Base-by-base conservation (phyloP, 129 eudicot genomes). In the Sambucus nigra region DNA sequence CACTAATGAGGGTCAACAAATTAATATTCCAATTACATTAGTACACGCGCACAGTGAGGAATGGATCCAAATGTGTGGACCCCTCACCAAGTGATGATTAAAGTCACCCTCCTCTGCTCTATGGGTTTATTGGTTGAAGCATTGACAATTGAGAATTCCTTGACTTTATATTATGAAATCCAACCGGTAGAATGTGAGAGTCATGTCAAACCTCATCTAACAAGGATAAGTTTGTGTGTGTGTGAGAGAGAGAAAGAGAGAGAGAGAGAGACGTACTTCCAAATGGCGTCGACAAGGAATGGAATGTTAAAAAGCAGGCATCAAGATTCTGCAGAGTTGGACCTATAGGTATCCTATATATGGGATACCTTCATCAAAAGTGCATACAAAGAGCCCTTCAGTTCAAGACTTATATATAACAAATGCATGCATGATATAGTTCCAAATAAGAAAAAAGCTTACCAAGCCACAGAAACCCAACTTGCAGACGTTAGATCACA, bases 401-500 rank as follows among this genome's bases (percentile, higher is more conserved):
- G 21, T 27, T 60, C 25, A 41, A 10, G 41, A 12, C 6, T 16
- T 53, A 13, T n/a, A 18, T 47, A 12, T 27, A 26, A 59, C 47
- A 51, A 15, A 45, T 7, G 48, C 46, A 59, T 17, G 29, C 51
- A 15, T 6, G 18, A 28, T 23, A 25, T 5, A 11, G 1, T 29
- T 27, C 1, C 8, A 16, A 9, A 47, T 2, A 9, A 13, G 5
- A 57, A 25, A 44, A 46, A 25, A 19, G 49, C 84, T 60, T 78
- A 88, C 95, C 99, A 91, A 53, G 99, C 95, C 57, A 91, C 74
- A 25, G 99, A 91, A 67, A 91, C 57, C 99, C 99, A 91, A 58
- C 99, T 91, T 49, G 94, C 71, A 47, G 73, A 70, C 42, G 91
- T 74, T 53, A 86, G 68, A 67, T 91, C 99, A 69, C 95, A 91